These are phyloP conservation scores for Boletellus emodensis DNA, from an alignment of 768 basidiomycete genomes.

Conservation along the genomic window DNA sequence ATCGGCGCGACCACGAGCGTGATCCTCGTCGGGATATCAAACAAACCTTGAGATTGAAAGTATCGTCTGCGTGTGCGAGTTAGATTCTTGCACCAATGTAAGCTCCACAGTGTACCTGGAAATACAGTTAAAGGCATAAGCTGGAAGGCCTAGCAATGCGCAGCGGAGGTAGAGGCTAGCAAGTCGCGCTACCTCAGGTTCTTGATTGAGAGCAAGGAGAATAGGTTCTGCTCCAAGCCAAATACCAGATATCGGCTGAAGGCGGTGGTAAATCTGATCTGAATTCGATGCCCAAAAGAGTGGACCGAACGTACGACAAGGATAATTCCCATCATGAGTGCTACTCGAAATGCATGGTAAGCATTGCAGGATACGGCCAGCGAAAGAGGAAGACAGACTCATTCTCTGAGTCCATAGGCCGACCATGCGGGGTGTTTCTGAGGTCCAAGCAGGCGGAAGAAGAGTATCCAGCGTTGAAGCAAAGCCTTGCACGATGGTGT, in stretches of 20 bases:
- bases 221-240: constrained; percentile 86
- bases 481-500: constrained; percentile 77
- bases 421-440: constrained; percentile 74
- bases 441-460: constrained; percentile 94
- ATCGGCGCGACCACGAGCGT: constrained; percentile 79
- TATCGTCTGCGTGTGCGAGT: constrained; percentile 33
- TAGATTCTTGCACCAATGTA: neutral
- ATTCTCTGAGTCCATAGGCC: constrained; percentile 91
- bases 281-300: neutral
- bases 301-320: constrained; percentile 50
- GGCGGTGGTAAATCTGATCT: neutral
- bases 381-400: constrained; percentile 43
- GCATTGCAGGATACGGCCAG: neutral
- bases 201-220: constrained; percentile 71
- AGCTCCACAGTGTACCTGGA: constrained; percentile 36
- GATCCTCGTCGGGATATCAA: constrained; percentile 81
- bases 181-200: constrained; percentile 76
- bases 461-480: constrained; percentile 87
- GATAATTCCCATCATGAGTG: constrained; percentile 53
- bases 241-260: constrained; percentile 52
- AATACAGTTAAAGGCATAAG: constrained; percentile 56
- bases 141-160: constrained; percentile 76
- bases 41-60: constrained; percentile 82
- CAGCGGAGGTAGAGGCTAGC: constrained; percentile 76
- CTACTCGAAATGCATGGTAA: constrained; percentile 32